Base-by-base conservation (phyloP, 106 monocot species). In the Dendrobium nobile region DNA sequence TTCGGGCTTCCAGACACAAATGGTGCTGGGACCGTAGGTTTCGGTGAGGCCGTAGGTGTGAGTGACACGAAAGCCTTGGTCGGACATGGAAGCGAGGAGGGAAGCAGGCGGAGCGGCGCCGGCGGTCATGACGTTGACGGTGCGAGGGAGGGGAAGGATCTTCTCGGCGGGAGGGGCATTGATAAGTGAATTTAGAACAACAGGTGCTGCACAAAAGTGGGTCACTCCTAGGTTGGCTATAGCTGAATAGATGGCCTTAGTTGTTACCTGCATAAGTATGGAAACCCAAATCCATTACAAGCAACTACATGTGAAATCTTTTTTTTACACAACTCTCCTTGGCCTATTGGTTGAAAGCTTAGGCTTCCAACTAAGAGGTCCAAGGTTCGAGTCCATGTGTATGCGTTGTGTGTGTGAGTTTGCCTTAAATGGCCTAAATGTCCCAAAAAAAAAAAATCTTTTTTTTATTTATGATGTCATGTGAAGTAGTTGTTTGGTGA, bases 41-140 rank as follows among this genome's bases (percentile, higher is more conserved):
- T 93, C 93, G 6, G 93, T 87, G 18, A 93, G 87, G 78, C 93
- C 93, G 10, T 93, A 93, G 20, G 93, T 93, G 88, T 93, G 93
- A 11, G 90, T 85, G 73, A 93, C 82, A 5, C 88, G 90, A 72
- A 93, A 93, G 20, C 93, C 93, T 8, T 88, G 87, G 20, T 77
- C 67, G 2, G 90, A 88, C 85, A 93, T 87, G 41, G 86, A 68
- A n/a, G 90, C 61, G 2, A 93, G 90, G 20, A 93, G 67, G 0
- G 93, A 88, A 6, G 90, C 83, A 1, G 93, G 90, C 9, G 93
- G 93, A 72, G 93, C 88, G 0, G 93, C 88, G 22, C 93, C 93
- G 7, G 93, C 93, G 0, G 90, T 90, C 84, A 85, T 93, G 19
- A 90, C 93, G 26, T 87, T 51, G 72, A 93, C 82, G 45, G 74